Base-by-base conservation (phyloP, 1,139 yeast genomes). In the Pichia sp. region DNA sequence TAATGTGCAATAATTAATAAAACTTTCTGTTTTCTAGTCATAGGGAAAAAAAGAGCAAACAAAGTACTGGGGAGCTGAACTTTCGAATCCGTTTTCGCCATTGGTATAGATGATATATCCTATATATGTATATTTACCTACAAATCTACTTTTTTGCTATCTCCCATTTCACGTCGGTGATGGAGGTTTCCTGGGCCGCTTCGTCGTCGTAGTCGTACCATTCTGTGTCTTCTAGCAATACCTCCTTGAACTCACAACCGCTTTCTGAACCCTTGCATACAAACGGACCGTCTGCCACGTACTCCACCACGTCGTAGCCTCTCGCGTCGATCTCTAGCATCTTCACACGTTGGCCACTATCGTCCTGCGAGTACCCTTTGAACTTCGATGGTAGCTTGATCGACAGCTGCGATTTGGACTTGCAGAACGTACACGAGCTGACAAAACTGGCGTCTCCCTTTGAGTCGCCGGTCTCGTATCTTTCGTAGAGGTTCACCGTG, bases 121-220 rank as follows among this genome's bases (percentile, higher is more conserved):
- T 23, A 23, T 23, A 23, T 23, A 23, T n/a, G 26, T 23, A 23
- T 23, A 23, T 23, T 23, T 23, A 23, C 26, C 26, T 23, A 23
- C 26, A 23, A 23, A 23, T 23, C 26, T 23, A 23, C 26, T 23
- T 23, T 23, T 23, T 23, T 23, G 31, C 15, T 8, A 42, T 42
- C 8, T 75, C 78, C 88, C 95, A 90, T 53, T 74, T 67, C 19
- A 84, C 77, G 8, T 89, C 93, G 1, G 87, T 82, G 15, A 93
- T 79, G 43, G 95, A 83, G 29, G 90, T 97, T 68, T 93, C 97
- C 31, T 75, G 81, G 8, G 83, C 81, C 5, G 88, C 85, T 64
- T 84, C 81, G 57, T 93, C 98, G 67, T 93, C 98, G 67, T 92
- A 95, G 65, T 93, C 99, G 68, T 85, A 93, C 95, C 97, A 92